phyloP scores from a whole-genome alignment of 176 grass and related monocot species.

The Eragrostis curvula region DNA sequence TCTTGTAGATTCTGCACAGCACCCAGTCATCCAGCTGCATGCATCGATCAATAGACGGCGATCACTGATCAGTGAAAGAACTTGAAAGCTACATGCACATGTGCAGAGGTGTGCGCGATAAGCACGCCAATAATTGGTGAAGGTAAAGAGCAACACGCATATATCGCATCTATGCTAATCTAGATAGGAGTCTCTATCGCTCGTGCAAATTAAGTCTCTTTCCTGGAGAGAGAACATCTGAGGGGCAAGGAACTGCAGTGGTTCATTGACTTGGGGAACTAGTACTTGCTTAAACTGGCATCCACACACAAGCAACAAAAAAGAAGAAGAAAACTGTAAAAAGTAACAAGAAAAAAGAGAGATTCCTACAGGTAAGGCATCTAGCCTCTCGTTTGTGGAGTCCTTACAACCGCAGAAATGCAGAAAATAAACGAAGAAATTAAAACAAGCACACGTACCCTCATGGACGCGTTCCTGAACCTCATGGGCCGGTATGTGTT shows the following conservation, averaged over 20 bases:
- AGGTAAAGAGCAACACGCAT: not conserved
- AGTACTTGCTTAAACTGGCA: conserved; percentile 27
- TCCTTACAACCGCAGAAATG: not conserved
- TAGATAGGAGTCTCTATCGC: not conserved
- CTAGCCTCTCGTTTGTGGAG: not conserved
- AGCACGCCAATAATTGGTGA: conserved; percentile 30
- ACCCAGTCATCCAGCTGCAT: conserved; percentile 66
- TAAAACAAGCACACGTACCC: conserved; percentile 17
- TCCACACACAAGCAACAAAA: conserved; percentile 43
- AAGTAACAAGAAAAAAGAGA: conserved; percentile 3
- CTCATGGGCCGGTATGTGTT: conserved; percentile 25
- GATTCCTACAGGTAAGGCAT: not conserved
- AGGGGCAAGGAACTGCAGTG: conserved; percentile 5
- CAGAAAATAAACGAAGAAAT: not conserved
- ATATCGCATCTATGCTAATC: not conserved
- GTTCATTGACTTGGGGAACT: conserved; percentile 5
- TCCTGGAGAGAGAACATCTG: conserved; percentile 2
- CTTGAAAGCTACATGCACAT: not conserved
- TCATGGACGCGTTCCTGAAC: conserved; percentile 51
- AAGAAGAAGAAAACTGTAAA: not conserved
- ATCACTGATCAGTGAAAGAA: not conserved
- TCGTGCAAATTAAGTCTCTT: conserved; percentile 5
- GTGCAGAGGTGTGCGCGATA: not conserved
- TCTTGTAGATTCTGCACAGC: conserved; percentile 72
- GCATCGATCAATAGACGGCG: not conserved